A percentile compares a stretch with the other conserved stretches of the same genome.
Evolutionary conservation across 169 alveolate genomes (phyloP).

Genomic region (Neospora caninum): DNA sequence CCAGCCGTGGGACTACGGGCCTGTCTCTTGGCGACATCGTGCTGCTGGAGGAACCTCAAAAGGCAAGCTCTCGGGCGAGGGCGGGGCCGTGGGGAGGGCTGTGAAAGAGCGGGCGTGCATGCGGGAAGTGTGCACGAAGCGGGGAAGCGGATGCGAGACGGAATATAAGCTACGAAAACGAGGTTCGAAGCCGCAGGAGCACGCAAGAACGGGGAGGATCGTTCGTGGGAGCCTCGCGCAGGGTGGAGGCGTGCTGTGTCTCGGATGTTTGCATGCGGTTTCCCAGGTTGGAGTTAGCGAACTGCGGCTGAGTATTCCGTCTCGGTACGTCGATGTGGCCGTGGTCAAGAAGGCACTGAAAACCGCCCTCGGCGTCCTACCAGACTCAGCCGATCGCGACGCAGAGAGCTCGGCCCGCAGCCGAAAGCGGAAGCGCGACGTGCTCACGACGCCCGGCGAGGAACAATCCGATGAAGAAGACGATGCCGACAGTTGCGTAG

Average conservation of each 20-base stretch:
- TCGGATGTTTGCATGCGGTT: background rate
- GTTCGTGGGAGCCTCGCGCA: no score
- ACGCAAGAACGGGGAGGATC: no score
- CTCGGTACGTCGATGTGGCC: constrained; percentile 49
- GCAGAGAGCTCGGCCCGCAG: background rate
- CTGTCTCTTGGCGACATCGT: background rate
- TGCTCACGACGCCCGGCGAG: background rate
- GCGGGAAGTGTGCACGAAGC: no score
- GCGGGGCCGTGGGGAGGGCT: background rate
- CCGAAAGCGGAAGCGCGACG: background rate
- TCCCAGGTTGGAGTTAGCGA: constrained; percentile 18
- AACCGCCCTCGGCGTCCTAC: background rate
- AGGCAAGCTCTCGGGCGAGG: background rate
- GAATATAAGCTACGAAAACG: no score
- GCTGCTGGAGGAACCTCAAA: constrained; percentile 6
- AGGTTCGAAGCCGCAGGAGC: no score
- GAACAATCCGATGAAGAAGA: background rate
- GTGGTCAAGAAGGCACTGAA: constrained; percentile 33
- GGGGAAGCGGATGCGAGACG: background rate
- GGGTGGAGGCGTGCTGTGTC: background rate
- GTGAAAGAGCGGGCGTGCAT: no score
- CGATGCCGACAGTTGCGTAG: background rate
- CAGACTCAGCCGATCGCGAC: background rate
- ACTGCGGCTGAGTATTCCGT: constrained; percentile 19
- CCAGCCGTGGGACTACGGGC: background rate